Base-by-base conservation (phyloP, 1,139 yeast species). In the Pichia sp. region DNA sequence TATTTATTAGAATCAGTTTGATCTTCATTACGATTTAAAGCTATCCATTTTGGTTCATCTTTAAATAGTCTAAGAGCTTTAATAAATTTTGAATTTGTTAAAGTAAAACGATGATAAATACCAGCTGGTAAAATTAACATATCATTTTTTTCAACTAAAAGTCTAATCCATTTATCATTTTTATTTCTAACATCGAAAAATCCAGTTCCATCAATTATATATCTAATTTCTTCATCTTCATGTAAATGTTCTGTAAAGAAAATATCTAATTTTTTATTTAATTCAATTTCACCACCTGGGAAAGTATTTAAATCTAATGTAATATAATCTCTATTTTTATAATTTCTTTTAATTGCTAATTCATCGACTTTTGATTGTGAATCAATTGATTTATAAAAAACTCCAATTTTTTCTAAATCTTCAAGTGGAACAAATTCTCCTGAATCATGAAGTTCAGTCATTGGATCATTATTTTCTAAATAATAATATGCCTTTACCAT, bases 21-120 rank as follows among this genome's bases (percentile, higher is more conserved):
- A 16, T 37, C 27, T 3, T 51, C 47, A 11, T 50, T 48, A 52
- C 96, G 75, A 61, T 81, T 78, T 58, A 87, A 76, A 9, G 97
- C 96, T 46, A 85, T 79, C 97, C 98, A 92, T 62, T 87, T 89
- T 30, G 97, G 97, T 66, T 90, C 96, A 56, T 89, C 96, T 65
- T 87, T 81, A 69, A 92, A 92, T 55, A 92, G 69, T 52, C 98
- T 71, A 59, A 86, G 65, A 6, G 97, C 96, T 53, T 76, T 75
- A 55, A 90, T 82, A 55, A 74, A 74, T 60, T 82, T 78, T 46
- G 67, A 61, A 27, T 45, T 45, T 6, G 89, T 74, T 55, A 90
- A 71, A 1, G 97, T 87, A 65, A 90, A 90, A 28, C 97, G 74
- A 65, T 90, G 97, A 64, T 86, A 90, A 41, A 90, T 87, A 0